These are phyloP conservation scores for Achaetomium macrosporum DNA, from an alignment of 2,329 filamentous ascomycete genomes.

Conservation along the genomic window DNA sequence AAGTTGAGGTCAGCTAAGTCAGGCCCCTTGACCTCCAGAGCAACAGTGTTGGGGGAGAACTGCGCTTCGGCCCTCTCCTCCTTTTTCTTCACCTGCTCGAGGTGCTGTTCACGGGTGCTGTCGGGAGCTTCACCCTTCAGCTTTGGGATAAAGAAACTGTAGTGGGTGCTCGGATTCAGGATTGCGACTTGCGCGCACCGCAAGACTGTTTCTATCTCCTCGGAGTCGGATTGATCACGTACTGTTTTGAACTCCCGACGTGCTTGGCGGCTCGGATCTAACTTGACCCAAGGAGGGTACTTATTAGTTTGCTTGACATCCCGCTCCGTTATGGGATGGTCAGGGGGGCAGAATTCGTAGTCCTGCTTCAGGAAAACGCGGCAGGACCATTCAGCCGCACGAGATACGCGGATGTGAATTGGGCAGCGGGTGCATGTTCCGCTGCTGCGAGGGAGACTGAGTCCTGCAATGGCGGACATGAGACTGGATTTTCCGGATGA, in stretches of 20 bases:
- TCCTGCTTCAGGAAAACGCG: constrained; percentile 58
- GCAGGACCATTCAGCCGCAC: constrained; percentile 60
- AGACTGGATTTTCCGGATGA: constrained; percentile 73
- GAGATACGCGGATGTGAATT: constrained; percentile 67
- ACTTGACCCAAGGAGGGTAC: constrained; percentile 61
- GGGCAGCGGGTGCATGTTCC: constrained; percentile 78
- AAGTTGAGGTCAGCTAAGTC: constrained; percentile 70
- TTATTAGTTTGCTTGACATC: constrained; percentile 46
- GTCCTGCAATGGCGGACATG: constrained; percentile 60
- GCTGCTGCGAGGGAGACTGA: constrained; percentile 63
- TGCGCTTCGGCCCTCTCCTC: constrained; percentile 49
- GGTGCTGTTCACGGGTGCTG: constrained; percentile 10
- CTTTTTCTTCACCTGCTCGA: constrained; percentile 21
- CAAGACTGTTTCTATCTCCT: constrained; percentile 61
- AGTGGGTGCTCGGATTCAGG: constrained; percentile 57
- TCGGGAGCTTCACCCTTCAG: constrained; percentile 26
- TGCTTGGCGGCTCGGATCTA: constrained; percentile 36
- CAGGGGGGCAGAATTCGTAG: constrained; percentile 49
- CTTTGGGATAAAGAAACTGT: constrained; percentile 48
- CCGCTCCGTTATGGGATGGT: constrained; percentile 36
- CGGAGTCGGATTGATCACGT: constrained; percentile 50
- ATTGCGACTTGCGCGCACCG: constrained; percentile 72
- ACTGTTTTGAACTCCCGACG: constrained; percentile 57
- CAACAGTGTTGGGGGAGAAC: constrained; percentile 78
- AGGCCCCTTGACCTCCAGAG: constrained; percentile 67